phyloP scores from a whole-genome alignment of 495 filamentous ascomycete genomes.

The Schizothecium vesticola region DNA sequence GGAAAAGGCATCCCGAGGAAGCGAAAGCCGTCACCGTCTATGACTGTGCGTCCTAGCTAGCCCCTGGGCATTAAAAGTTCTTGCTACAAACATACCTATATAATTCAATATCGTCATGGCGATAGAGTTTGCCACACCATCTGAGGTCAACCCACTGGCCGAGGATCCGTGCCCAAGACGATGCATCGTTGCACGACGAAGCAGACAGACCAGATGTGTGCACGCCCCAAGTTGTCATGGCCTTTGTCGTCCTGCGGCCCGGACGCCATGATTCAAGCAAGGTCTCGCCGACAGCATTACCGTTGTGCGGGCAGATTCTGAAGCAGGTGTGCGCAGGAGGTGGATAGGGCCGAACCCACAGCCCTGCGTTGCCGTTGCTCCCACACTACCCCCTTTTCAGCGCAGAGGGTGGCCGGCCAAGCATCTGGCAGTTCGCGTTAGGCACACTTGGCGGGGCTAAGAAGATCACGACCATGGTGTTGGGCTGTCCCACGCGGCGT shows the following conservation, averaged over 20 bases:
- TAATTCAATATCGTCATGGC: not conserved
- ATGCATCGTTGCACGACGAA: not conserved
- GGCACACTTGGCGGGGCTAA: not conserved
- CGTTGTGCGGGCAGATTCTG: no score
- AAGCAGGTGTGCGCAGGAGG: not conserved
- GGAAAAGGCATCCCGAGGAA: not conserved
- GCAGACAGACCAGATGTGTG: not conserved
- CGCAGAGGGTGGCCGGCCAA: not conserved
- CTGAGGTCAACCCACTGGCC: not conserved
- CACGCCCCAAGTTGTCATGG: not conserved
- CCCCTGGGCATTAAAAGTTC: not conserved
- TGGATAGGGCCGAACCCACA: not conserved
- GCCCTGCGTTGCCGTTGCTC: not conserved
- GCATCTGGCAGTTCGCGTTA: not conserved
- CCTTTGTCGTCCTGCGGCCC: no score
- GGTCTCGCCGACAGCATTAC: not conserved
- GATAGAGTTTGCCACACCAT: not conserved
- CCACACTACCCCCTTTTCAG: not conserved
- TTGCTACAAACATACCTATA: not conserved
- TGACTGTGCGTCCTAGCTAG: not conserved
- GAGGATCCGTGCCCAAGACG: not conserved
- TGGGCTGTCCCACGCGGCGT: conserved; percentile 14
- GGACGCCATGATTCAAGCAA: not conserved
- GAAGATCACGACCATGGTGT: conserved; percentile 3
- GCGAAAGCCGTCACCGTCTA: not conserved